Evolutionary conservation across 2,329 filamentous ascomycete species (phyloP), one percentile per base, ranked within the genome.

Genomic region (Fusarium palustre): DNA sequence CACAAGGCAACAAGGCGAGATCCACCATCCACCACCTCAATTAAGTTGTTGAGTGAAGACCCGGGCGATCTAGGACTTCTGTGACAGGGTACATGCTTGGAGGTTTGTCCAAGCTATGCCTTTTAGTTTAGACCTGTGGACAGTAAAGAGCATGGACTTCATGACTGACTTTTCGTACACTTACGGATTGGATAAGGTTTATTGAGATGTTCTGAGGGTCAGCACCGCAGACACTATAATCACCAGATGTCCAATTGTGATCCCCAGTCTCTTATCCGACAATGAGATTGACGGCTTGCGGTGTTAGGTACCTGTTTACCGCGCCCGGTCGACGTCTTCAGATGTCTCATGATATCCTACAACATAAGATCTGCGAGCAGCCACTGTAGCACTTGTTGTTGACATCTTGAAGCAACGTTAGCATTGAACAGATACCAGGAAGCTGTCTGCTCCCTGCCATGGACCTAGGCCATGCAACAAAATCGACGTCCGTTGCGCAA

Each of bases 1-100:
- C 58, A 50, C 22, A 33, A 67, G 41, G 56, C 43, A 43, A 33
- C 52, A 68, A 64, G 39, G 47, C 48, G 38, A 70, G 62, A 67
- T 69, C 67, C 67, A 70, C 66, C 63, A 68, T 63, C 63, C 64
- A 62, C 55, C 50, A 65, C 49, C 43, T 68, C 47, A 42, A 58
- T 64, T 24, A 39, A 53, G 41, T 55, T 68, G 53, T 47, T 58
- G 55, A 63, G 57, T 42, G 54, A 34, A 39, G 47, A 38, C 45
- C 46, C 20, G 41, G 50, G 55, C 62, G 58, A 45, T 59, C 54
- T 38, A 46, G 30, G 43, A 38, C 55, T 53, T 30, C 48, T 71
- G 64, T 71, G 59, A 58, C 59, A 70, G 59, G 59, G 64, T 55
- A 59, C 50, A 45, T 55, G 64, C 53, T 34, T 55, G 39, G 30